Percentiles rank a stretch among this genome's conserved stretches.
phyloP scores from a whole-genome alignment of 768 basidiomycete genomes.

The Coprinellus aureogranulatus region DNA sequence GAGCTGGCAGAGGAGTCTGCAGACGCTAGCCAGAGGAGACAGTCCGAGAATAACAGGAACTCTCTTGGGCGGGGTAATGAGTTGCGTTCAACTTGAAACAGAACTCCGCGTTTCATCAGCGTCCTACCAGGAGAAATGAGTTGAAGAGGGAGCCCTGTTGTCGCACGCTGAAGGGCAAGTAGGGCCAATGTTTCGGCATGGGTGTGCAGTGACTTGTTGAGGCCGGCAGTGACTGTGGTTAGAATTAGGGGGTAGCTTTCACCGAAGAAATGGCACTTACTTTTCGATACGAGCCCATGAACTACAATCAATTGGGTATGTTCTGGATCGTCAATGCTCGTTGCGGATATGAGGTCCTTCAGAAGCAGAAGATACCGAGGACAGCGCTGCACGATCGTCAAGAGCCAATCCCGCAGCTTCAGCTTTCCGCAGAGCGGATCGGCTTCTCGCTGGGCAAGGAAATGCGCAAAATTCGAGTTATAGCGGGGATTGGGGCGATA shows the following conservation, averaged over 20 bases:
- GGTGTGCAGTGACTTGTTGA: constrained; percentile 75
- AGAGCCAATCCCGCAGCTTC: constrained; percentile 78
- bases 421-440: constrained; percentile 72
- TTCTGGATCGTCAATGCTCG: constrained; percentile 65
- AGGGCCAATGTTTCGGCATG: constrained; percentile 76
- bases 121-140: constrained; percentile 80
- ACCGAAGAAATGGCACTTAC: constrained; percentile 34
- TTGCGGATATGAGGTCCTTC: constrained; percentile 74
- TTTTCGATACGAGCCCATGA: constrained; percentile 70
- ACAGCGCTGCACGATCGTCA: constrained; percentile 85
- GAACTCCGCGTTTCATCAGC: constrained; percentile 64
- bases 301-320: constrained; percentile 57
- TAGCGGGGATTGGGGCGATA: constrained; percentile 38
- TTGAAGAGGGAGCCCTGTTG: constrained; percentile 72
- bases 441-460: constrained; percentile 62
- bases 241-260: neutral
- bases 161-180: constrained; percentile 75
- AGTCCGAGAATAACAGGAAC: constrained; percentile 82
- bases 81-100: constrained; percentile 56
- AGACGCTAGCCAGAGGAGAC: constrained; percentile 62
- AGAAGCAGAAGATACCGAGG: constrained; percentile 83
- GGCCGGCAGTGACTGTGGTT: constrained; percentile 63
- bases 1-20: constrained; percentile 42
- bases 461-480: constrained; percentile 57
- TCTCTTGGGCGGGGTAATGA: constrained; percentile 56